These are phyloP conservation scores for Dendrobium catenatum DNA, from an alignment of 106 monocot genomes.

Conservation along the genomic window DNA sequence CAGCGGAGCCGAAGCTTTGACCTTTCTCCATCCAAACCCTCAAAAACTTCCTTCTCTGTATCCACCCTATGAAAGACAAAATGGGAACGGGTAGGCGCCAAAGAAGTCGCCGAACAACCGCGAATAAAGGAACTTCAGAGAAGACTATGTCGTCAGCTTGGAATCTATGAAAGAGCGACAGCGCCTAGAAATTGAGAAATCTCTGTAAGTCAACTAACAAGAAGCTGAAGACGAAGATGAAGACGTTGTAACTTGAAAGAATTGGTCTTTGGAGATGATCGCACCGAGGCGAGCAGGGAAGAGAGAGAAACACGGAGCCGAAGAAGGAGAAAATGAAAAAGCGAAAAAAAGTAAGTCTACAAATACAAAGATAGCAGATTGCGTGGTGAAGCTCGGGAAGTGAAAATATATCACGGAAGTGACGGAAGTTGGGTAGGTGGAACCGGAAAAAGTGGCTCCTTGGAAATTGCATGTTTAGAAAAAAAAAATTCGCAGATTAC, in stretches of 20 bases:
- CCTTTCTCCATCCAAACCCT: constrained; percentile 4
- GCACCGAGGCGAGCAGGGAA: too few species aligned
- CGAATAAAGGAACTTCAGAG: background rate
- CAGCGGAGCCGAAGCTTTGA: background rate
- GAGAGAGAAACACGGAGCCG: background rate
- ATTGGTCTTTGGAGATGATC: background rate
- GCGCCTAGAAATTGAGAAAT: background rate
- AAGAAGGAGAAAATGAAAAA: too few species aligned
- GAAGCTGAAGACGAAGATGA: background rate
- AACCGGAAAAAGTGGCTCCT: too few species aligned
- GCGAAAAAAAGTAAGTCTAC: too few species aligned
- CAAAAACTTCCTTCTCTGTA: too few species aligned
- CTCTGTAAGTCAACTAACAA: background rate
- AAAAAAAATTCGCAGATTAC: too few species aligned
- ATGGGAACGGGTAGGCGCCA: background rate
- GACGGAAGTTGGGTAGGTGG: too few species aligned
- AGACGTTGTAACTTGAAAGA: background rate
- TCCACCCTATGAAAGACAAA: background rate
- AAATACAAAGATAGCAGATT: too few species aligned
- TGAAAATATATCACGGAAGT: too few species aligned
- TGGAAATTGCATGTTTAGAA: too few species aligned
- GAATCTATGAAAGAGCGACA: background rate
- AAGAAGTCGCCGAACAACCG: background rate
- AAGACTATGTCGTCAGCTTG: background rate
- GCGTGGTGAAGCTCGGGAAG: background rate